Evolutionary conservation across 257 asterid species (phyloP).

Genomic region (Solanum boliviense): DNA sequence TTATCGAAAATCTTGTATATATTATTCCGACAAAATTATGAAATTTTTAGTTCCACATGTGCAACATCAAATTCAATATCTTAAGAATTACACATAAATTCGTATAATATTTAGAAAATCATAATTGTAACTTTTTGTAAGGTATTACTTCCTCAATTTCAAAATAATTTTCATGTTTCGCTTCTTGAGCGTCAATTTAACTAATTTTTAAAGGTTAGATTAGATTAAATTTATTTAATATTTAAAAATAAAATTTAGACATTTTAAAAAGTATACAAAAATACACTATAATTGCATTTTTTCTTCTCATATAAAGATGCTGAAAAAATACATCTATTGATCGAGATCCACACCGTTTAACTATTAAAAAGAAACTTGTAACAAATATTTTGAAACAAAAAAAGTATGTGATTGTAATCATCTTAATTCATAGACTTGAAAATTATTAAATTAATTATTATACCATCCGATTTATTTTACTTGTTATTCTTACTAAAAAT

Average conservation of each 20-base stretch:
- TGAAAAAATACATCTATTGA: neutral
- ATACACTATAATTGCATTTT: neutral
- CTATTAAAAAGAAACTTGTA: neutral
- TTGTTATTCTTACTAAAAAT: neutral
- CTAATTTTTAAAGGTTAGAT: no score
- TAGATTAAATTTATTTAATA: no score
- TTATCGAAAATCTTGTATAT: neutral
- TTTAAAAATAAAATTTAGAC: no score
- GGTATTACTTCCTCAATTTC: neutral
- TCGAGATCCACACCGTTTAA: neutral
- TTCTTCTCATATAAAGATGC: neutral
- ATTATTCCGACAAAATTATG: neutral
- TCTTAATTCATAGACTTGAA: neutral
- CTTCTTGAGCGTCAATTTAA: neutral
- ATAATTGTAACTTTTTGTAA: neutral
- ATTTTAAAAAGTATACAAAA: neutral
- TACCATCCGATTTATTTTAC: neutral
- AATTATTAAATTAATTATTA: no score
- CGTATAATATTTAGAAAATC: neutral
- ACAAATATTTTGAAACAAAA: neutral
- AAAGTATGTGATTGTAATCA: neutral
- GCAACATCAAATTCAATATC: neutral
- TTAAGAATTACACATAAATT: neutral
- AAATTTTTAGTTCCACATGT: neutral
- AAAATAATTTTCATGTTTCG: neutral